Conservation (phyloP, 495 filamentous ascomycete species). For the Penicillium fimorum region DNA sequence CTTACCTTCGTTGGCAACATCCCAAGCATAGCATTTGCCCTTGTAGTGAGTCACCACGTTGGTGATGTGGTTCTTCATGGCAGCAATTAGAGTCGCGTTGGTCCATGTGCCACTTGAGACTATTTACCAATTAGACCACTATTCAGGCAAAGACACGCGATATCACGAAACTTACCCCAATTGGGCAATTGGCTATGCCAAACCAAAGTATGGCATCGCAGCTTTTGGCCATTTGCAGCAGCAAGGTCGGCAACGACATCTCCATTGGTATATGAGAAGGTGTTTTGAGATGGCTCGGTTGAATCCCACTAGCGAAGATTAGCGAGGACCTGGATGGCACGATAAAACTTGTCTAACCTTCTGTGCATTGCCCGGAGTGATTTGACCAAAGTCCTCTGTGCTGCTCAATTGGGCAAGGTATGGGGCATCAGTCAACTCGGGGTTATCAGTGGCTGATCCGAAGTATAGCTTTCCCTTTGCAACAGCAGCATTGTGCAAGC, state of each 20-base stretch:
- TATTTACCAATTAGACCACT: slow-evolving; percentile 20
- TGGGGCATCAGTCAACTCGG: slow-evolving; percentile 46
- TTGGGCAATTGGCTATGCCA: slow-evolving; percentile 61
- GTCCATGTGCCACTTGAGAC: slow-evolving; percentile 56
- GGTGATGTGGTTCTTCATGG: slow-evolving; percentile 52
- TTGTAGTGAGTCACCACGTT: slow-evolving; percentile 53
- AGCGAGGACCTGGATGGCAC: not conserved
- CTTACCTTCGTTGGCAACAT: slow-evolving; percentile 43
- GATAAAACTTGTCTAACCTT: slow-evolving; percentile 33
- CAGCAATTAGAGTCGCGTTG: slow-evolving; percentile 48
- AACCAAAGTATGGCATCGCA: slow-evolving; percentile 61
- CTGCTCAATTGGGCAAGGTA: slow-evolving; percentile 49
- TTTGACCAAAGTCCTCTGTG: slow-evolving; percentile 55
- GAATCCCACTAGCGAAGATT: slow-evolving; percentile 44
- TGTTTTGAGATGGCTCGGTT: slow-evolving; percentile 45
- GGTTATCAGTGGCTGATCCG: slow-evolving; percentile 58
- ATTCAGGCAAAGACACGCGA: not conserved
- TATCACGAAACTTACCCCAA: slow-evolving; percentile 42
- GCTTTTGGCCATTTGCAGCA: slow-evolving; percentile 49
- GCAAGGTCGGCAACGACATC: slow-evolving; percentile 53
- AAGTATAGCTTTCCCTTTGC: slow-evolving; percentile 56
- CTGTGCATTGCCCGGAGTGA: slow-evolving; percentile 59
- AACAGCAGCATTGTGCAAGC: slow-evolving; percentile 52
- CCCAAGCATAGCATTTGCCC: slow-evolving; percentile 52
- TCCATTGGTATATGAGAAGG: slow-evolving; percentile 51